phyloP scores from a whole-genome alignment of 179 eudicot genomes.

The Heliamphora ciliata region DNA sequence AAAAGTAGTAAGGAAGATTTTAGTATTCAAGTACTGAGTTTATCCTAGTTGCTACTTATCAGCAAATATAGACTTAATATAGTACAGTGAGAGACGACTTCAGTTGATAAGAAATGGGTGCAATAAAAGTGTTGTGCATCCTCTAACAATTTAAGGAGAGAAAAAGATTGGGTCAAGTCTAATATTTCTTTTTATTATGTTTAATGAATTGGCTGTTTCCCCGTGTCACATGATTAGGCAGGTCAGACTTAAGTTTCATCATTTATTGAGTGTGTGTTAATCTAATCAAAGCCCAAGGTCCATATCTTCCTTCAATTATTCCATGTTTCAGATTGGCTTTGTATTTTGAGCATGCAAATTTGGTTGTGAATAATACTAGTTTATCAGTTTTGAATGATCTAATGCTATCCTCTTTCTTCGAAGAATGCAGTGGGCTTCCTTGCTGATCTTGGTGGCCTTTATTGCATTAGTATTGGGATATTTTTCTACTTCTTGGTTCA shows the following conservation, averaged over 20 bases:
- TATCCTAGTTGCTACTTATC: neutral
- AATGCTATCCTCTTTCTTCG: conserved; percentile 30
- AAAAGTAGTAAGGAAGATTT: neutral
- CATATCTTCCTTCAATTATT: neutral
- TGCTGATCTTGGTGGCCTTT: conserved; percentile 90
- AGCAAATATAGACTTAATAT: neutral
- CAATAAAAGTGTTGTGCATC: neutral
- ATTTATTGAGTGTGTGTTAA: neutral
- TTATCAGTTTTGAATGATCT: conserved; percentile 16
- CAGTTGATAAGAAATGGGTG: neutral
- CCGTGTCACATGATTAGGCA: neutral
- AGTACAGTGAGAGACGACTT: neutral
- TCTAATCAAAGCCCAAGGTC: neutral
- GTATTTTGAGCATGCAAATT: neutral
- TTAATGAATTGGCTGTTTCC: neutral
- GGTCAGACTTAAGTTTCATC: neutral
- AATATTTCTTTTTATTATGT: neutral
- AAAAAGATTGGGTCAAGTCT: neutral
- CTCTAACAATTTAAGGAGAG: neutral
- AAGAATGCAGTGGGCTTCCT: conserved; percentile 88
- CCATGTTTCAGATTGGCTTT: conserved; percentile 9
- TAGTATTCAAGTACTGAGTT: neutral
- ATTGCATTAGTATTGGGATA: conserved; percentile 74
- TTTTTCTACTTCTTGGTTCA: conserved; percentile 82
- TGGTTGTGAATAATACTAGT: neutral